Evolutionary conservation across 768 basidiomycete genomes (phyloP), one percentile per base, ranked within the genome.

Genomic region (Agaricus blazei): DNA sequence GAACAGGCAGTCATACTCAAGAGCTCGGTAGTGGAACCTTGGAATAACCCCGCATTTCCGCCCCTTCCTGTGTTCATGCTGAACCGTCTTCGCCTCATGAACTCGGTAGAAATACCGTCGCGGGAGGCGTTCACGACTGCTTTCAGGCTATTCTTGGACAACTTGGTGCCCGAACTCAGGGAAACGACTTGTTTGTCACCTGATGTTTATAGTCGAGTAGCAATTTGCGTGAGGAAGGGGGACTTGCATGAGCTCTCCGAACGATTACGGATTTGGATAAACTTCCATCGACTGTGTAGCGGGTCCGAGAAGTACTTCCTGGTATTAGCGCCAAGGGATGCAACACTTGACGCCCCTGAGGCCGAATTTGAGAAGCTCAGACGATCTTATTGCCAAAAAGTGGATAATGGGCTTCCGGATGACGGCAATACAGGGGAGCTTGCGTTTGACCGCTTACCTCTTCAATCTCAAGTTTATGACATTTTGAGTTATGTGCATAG

Each of bases 381-480:
- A 51, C 71, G 66, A 29, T 52, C 56, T 6, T 66, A 56, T 64
- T 56, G 57, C 60, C 51, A 54, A 56, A 31, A 59, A 60, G 28
- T 58, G 60, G 51, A 51, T 64, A 37, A 44, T 29, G 42, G 48
- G 9, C 36, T 38, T 24, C 5, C 31, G 3, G 54, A 43, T 29
- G 27, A 50, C 9, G 7, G 31, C 7, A 31, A 41, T 23, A 11
- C 29, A 3, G 48, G 28, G 29, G 54, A 56, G 26, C 37, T 28
- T 44, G 70, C 75, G 27, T 87, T 83, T 64, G 81, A 87, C 60
- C 74, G 82, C 54, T 67, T 87, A 47, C 86, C 86, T 9, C 84
- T 86, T 48, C 80, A 80, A 51, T 71, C 76, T 24, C 86, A 88
- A 62, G 78, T 88, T 59, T 88, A 85, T 54, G 86, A 88, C 64